A percentile compares a stretch with the other conserved stretches of the same genome.
These are phyloP conservation scores for Phytophthora sp. DNA, from an alignment of 352 stramenopile species.

Conservation along the genomic window DNA sequence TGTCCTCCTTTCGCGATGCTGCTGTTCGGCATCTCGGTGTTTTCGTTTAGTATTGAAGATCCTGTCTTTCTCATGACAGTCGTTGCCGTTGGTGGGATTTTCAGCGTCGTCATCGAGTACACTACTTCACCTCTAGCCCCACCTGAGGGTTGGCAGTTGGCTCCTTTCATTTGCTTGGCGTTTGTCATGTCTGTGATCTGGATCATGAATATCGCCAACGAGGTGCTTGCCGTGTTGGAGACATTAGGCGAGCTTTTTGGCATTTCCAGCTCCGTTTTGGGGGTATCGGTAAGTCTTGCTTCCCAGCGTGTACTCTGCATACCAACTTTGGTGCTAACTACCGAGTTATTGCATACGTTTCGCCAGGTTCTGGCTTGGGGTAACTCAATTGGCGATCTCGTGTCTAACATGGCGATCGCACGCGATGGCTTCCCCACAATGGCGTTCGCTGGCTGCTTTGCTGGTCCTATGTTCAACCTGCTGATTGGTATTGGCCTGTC, in stretches of 20 bases:
- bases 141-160: constrained; percentile 51
- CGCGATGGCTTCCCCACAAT: constrained; percentile 83
- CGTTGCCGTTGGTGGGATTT: constrained; percentile 44
- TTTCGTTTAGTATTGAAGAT: constrained; percentile 56
- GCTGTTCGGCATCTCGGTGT: constrained; percentile 57
- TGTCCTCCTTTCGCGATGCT: constrained; percentile 71
- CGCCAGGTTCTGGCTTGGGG: constrained; percentile 75
- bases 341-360: constrained; percentile 9
- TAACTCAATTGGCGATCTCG: constrained; percentile 82
- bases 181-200: constrained; percentile 88
- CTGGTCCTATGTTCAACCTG: constrained; percentile 83
- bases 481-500: constrained; percentile 74
- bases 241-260: constrained; percentile 75
- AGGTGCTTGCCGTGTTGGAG: constrained; percentile 77
- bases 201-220: constrained; percentile 88
- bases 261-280: constrained; percentile 78
- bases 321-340: constrained; percentile 8
- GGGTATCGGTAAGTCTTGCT: constrained; percentile 64
- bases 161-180: constrained; percentile 69
- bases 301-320: not conserved
- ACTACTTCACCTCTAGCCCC: constrained; percentile 50
- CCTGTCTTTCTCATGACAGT: constrained; percentile 52
- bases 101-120: constrained; percentile 54
- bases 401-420: constrained; percentile 82
- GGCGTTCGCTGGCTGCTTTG: constrained; percentile 85